A percentile compares a stretch with the other conserved stretches of the same genome.
Evolutionary conservation across 108 stramenopile species (phyloP).

Genomic region (Pseudonitzschia delicatissima): DNA sequence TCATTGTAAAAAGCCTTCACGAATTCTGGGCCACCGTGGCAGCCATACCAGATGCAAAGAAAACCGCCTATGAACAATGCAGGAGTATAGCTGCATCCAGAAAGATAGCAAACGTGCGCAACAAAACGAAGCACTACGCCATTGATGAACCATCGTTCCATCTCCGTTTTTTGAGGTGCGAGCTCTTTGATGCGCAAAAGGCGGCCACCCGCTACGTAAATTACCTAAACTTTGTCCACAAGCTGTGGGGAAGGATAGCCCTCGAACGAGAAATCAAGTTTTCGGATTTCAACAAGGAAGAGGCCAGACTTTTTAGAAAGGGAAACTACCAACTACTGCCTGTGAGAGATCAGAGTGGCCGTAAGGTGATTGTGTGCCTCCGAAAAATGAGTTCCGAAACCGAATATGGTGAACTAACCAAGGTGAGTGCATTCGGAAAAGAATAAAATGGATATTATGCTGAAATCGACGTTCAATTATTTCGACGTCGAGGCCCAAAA

Average conservation of each 20-base stretch:
- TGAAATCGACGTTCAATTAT: too few relatives aligned
- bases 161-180: slow-evolving; percentile 22
- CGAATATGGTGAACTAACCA: too few relatives aligned
- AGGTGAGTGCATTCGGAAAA: too few relatives aligned
- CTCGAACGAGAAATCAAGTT: slow-evolving; percentile 15
- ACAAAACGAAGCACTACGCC: neutral
- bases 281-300: slow-evolving; percentile 12
- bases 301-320: neutral
- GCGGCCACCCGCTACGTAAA: slow-evolving; percentile 14
- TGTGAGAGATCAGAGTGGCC: slow-evolving; percentile 16
- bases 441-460: too few relatives aligned
- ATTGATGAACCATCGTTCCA: slow-evolving; percentile 13
- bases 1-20: neutral
- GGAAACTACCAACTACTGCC: slow-evolving; percentile 20
- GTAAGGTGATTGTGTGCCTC: neutral
- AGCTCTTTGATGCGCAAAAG: slow-evolving; percentile 6
- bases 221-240: slow-evolving; percentile 11
- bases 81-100: too few relatives aligned
- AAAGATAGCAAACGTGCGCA: too few relatives aligned
- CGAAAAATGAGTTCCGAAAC: neutral
- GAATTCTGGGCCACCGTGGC: neutral
- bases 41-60: neutral
- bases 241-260: slow-evolving; percentile 14
- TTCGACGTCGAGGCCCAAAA: neutral
- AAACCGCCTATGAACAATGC: slow-evolving; percentile 5